These are phyloP conservation scores for Kandelia obovata DNA, from an alignment of 345 rosid species.

Conservation along the genomic window DNA sequence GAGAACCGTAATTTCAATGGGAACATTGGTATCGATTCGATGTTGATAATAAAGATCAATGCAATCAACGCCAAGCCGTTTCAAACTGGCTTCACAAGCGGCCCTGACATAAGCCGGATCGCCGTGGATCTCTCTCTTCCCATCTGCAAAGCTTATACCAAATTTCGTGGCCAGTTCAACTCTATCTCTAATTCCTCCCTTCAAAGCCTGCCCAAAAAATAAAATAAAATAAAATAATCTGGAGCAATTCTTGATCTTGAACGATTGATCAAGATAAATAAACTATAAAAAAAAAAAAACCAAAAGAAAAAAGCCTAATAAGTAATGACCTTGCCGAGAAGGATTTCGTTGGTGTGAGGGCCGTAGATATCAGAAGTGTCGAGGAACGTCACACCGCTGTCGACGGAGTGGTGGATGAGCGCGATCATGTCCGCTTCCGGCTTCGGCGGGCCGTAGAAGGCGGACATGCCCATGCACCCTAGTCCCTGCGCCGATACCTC, in stretches of 20 bases:
- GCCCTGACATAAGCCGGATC: conserved; percentile 55
- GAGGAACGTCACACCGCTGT: conserved; percentile 46
- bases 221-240: background rate
- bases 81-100: conserved; percentile 61
- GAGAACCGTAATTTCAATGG: conserved; percentile 56
- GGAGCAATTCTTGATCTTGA: too few species aligned
- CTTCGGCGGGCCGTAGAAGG: conserved; percentile 43
- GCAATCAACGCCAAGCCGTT: conserved; percentile 43
- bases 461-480: conserved; percentile 58
- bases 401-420: conserved; percentile 48
- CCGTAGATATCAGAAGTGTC: conserved; percentile 53
- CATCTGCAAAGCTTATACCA: conserved; percentile 26
- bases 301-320: background rate
- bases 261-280: too few species aligned
- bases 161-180: conserved; percentile 66
- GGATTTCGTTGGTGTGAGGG: conserved; percentile 48
- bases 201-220: conserved; percentile 39
- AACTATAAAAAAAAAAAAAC: background rate
- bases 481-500: conserved; percentile 56
- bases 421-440: conserved; percentile 47
- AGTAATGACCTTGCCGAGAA: conserved; percentile 35
- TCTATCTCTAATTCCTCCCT: conserved; percentile 48
- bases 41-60: conserved; percentile 73
- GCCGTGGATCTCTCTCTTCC: conserved; percentile 31
- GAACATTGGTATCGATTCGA: conserved; percentile 47